phyloP scores from a whole-genome alignment of 192 early-diverging fungal species.

The Coemansia sp. region DNA sequence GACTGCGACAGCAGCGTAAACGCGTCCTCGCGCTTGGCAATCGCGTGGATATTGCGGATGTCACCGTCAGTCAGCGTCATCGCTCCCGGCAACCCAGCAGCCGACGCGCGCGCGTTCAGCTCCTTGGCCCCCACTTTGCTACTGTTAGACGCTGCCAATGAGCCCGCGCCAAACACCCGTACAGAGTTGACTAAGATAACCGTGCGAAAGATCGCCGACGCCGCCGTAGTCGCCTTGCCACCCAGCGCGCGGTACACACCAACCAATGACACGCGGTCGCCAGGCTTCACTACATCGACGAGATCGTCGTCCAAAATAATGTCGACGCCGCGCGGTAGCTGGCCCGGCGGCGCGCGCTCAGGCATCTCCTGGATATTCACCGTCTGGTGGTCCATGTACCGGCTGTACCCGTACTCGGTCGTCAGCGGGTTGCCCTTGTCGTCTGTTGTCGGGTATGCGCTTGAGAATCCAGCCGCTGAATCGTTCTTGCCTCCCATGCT shows the following conservation, averaged over 20 bases:
- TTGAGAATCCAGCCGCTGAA: slow-evolving; percentile 56
- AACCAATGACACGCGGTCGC: slow-evolving; percentile 92
- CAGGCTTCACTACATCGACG: slow-evolving; percentile 94
- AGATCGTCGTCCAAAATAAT: slow-evolving; percentile 95
- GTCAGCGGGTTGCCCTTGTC: slow-evolving; percentile 88
- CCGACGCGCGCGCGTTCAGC: slow-evolving; percentile 25
- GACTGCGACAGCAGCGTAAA: slow-evolving; percentile 85
- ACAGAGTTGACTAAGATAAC: slow-evolving; percentile 89
- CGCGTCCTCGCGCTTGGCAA: slow-evolving; percentile 68
- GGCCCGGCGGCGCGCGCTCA: slow-evolving; percentile 92
- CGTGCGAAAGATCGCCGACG: slow-evolving; percentile 89
- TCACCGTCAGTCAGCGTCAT: slow-evolving; percentile 80
- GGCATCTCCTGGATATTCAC: slow-evolving; percentile 99
- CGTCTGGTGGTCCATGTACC: slow-evolving; percentile 91
- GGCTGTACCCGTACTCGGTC: slow-evolving; percentile 90
- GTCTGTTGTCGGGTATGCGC: slow-evolving; percentile 93
- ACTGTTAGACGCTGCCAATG: slow-evolving; percentile 66
- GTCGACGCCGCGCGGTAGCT: slow-evolving; percentile 92
- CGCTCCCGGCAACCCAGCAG: slow-evolving; percentile 56
- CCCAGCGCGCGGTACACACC: slow-evolving; percentile 92
- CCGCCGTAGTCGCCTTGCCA: slow-evolving; percentile 71
- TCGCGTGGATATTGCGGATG: slow-evolving; percentile 81
- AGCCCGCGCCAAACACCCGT: slow-evolving; percentile 67
- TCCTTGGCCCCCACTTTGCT: slow-evolving; percentile 18
- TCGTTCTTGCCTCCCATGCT: slow-evolving; percentile 55